These are phyloP conservation scores for Tieghemiomyces parasiticus DNA, from an alignment of 192 early-diverging fungal species.

Conservation along the genomic window DNA sequence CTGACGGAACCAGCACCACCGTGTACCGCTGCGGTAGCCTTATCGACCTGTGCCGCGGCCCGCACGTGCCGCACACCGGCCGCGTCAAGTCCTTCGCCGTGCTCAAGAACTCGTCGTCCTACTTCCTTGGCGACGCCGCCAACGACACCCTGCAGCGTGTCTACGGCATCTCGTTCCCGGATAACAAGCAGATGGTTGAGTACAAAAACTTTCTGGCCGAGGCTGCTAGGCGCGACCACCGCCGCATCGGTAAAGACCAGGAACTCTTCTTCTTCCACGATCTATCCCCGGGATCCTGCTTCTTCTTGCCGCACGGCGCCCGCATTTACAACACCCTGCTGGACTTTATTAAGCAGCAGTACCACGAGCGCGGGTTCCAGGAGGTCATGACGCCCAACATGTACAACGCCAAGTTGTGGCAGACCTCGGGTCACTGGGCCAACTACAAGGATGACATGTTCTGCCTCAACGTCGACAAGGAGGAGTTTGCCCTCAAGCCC, in stretches of 20 bases:
- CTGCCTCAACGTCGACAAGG: conserved; percentile 86
- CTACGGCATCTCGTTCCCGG: conserved; percentile 98
- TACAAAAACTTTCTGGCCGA: conserved; percentile 93
- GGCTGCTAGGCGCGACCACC: conserved; percentile 91
- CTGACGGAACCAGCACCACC: conserved; percentile 84
- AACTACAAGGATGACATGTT: conserved; percentile 99
- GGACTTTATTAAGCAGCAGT: conserved; percentile 77
- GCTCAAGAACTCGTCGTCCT: conserved; percentile 94
- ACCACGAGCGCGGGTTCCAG: conserved; percentile 83
- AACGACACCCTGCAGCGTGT: conserved; percentile 98
- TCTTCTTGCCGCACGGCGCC: conserved; percentile 92
- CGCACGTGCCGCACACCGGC: conserved; percentile 90
- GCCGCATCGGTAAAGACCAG: conserved; percentile 93
- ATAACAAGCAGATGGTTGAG: conserved; percentile 92
- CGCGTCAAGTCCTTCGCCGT: conserved; percentile 86
- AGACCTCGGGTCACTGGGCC: conserved; percentile 86
- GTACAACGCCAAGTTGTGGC: conserved; percentile 97
- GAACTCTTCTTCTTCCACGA: conserved; percentile 99
- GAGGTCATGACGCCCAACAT: conserved; percentile 98
- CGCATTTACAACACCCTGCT: conserved; percentile 92
- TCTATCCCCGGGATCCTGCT: conserved; percentile 80
- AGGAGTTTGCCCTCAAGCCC: conserved; percentile 93
- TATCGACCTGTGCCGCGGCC: conserved; percentile 93
- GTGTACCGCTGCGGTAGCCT: conserved; percentile 98
- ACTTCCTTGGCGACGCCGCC: conserved; percentile 93